Evolutionary conservation across 306 rosid genomes (phyloP), one percentile per base, ranked within the genome.

Genomic region (Hylodesmum podocarpum): DNA sequence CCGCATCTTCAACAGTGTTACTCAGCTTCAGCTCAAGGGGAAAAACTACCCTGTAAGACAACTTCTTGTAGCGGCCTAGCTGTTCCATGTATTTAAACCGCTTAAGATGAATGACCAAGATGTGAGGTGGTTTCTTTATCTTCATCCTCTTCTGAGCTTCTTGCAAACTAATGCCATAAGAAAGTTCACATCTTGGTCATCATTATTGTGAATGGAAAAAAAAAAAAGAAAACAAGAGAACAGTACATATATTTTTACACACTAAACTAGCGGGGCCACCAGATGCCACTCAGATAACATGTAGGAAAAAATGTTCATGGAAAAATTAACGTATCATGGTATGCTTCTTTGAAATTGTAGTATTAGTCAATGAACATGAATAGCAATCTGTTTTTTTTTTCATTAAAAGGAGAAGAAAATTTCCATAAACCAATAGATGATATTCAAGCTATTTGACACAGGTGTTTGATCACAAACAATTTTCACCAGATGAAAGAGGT

Each of bases 91-190:
- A 96, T 85, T 96, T 96, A 67, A 96, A 96, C 79, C 99, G 97
- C 91, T 96, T 96, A 63, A 96, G 91, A 84, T 96, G 99, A 83
- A 93, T 96, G 54, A 96, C 99, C 86, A 96, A 85, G 81, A 93
- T 86, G 62, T 91, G 96, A 8, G 99, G 99, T 16, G 98, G 91
- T 84, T 96, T 93, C 89, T 96, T 96, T 74, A 96, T 96, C 87
- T 96, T 96, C 99, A 96, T 96, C 87, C 99, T 87, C 89, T 96
- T 96, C 87, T 96, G 98, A 11, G 99, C 99, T 81, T 96, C 99
- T 91, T 96, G 99, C 91, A 96, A 91, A 82, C 99, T 96, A 86
- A 70, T 40, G 76, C 31, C 44, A 82, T 14, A 85, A 85, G 76
- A 70, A 82, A 39, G 54, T 70, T 76, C 31, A n/a, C 54, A 18